These are phyloP conservation scores for Chlorella sorokiniana DNA, from an alignment of 139 green algal genomes.

Conservation along the genomic window DNA sequence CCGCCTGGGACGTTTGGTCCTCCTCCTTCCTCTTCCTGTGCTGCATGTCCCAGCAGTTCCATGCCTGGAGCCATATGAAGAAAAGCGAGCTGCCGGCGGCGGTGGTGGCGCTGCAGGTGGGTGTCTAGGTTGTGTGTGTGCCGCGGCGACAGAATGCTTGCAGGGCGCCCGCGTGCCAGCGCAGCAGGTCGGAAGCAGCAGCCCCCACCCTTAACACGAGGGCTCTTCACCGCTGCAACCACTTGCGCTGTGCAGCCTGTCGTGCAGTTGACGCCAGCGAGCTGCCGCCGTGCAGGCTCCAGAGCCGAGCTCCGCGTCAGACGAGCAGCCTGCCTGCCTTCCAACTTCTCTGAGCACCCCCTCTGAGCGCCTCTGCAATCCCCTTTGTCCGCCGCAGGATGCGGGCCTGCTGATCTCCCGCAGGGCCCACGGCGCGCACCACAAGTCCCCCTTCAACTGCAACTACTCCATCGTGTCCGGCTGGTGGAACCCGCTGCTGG, in stretches of 20 bases:
- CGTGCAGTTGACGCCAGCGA: too few species aligned
- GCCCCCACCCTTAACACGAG: too few species aligned
- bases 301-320: too few species aligned
- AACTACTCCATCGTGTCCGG: constrained; percentile 99
- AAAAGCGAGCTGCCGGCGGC: constrained; percentile 74
- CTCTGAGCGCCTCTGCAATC: not conserved
- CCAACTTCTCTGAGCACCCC: not conserved
- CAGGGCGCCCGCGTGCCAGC: too few species aligned
- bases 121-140: not conserved
- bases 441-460: constrained; percentile 89
- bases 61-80: constrained; percentile 94
- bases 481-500: constrained; percentile 88
- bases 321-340: too few species aligned
- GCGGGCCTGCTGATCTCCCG: constrained; percentile 80
- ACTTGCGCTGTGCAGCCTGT: too few species aligned
- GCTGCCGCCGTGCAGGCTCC: too few species aligned
- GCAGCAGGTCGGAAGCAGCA: too few species aligned
- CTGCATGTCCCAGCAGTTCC: constrained; percentile 96
- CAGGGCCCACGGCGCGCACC: constrained; percentile 90
- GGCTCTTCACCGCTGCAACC: too few species aligned
- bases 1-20: constrained; percentile 64
- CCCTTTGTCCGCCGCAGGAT: constrained; percentile 54
- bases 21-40: constrained; percentile 78
- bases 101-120: constrained; percentile 81
- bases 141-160: too few species aligned